Percentiles rank a stretch among this genome's conserved stretches.
These are phyloP conservation scores for Thelonectria discophora DNA, from an alignment of 2,329 filamentous ascomycete species.

Conservation along the genomic window DNA sequence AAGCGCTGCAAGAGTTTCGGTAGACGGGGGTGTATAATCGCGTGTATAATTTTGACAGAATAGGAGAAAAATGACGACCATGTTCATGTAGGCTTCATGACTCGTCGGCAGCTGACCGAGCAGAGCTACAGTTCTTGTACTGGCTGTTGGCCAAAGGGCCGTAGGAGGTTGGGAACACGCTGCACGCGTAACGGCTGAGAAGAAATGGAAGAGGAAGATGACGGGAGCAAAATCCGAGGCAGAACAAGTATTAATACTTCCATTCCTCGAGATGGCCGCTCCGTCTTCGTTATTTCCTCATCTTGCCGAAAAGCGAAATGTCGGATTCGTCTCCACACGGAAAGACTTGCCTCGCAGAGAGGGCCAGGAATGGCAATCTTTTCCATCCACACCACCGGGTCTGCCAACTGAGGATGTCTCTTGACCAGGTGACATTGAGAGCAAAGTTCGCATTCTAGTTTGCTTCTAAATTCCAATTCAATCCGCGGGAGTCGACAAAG, in stretches of 20 bases:
- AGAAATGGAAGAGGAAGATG: no score
- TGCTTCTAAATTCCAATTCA: neutral
- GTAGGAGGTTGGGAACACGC: no score
- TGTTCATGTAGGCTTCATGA: neutral
- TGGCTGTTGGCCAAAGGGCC: no score
- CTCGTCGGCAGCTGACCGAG: no score
- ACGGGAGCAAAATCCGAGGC: no score
- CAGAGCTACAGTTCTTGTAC: no score
- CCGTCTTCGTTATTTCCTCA: neutral
- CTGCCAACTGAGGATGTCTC: no score
- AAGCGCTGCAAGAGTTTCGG: slow-evolving; percentile 13
- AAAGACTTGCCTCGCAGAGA: neutral
- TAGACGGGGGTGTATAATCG: neutral
- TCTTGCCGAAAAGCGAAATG: slow-evolving; percentile 1
- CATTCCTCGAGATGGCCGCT: neutral
- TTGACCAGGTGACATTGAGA: no score
- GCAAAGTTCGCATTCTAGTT: neutral
- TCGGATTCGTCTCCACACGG: neutral
- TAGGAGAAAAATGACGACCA: neutral
- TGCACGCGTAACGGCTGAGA: neutral
- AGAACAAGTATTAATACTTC: no score
- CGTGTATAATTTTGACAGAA: neutral
- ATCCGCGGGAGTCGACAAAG: no score
- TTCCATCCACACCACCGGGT: no score
- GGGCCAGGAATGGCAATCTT: neutral